Conservation (phyloP, 2,329 filamentous ascomycete genomes). For the Monosporascus sp. region DNA sequence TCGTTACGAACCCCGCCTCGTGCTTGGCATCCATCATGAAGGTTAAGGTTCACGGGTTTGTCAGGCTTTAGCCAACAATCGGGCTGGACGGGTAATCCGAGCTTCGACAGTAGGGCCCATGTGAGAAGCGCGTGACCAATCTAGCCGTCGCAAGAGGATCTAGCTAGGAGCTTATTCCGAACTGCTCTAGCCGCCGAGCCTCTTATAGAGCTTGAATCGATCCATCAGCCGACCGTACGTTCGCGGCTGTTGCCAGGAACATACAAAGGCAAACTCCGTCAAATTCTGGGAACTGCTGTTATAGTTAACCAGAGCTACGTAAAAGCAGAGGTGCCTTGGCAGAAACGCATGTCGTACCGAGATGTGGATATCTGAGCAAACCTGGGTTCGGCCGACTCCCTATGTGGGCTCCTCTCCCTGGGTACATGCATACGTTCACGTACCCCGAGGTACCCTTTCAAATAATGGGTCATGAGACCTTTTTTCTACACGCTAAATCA, state of each 20-base stretch:
- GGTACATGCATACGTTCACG: neutral
- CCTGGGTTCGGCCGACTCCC: neutral
- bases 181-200: neutral
- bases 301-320: too few species aligned
- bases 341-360: neutral
- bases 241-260: neutral
- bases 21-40: neutral
- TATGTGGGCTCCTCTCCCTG: neutral
- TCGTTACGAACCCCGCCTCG: neutral
- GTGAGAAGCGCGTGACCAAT: neutral
- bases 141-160: neutral
- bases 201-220: neutral
- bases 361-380: neutral
- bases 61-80: neutral
- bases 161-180: neutral
- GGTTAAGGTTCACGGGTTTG: neutral
- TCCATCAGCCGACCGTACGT: neutral
- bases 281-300: neutral
- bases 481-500: neutral
- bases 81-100: neutral
- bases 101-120: neutral
- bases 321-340: neutral
- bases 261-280: neutral
- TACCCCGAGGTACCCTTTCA: neutral
- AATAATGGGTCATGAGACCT: neutral